Evolutionary conservation across 768 basidiomycete species (phyloP), one percentile per base, ranked within the genome.

Genomic region (Gelatoporia subvermispora): DNA sequence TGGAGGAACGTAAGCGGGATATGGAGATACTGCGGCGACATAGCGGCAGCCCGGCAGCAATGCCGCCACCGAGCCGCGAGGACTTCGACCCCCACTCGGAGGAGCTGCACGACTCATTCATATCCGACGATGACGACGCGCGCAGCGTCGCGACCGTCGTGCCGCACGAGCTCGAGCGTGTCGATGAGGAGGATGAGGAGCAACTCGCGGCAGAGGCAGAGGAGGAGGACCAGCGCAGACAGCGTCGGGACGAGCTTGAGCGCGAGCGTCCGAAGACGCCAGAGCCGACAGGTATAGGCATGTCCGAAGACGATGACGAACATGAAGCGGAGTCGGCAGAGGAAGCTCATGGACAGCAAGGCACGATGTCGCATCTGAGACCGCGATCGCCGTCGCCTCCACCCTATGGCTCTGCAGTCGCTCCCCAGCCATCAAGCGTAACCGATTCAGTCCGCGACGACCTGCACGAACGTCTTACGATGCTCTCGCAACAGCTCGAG

Each of bases 231-330:
- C 68, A 76, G 42, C 59, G 63, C 20, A 61, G 63, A 46, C 62
- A 69, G 48, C 69, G 73, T 40, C 28, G 28, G 13, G 28, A 31
- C 13, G 28, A 31, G 13, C 75, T 77, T 39, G 82, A 82, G 55
- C 68, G 84, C 18, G 85, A 83, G 2, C 74, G 88, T 36, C 90
- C 89, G 3, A 72, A 77, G 7, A 93, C 92, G 5, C 91, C 90
- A 0, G 91, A 93, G 60, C 91, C 89, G 4, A 80, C 78, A 10
- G 72, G 71, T 41, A 76, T 77, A 68, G 76, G 77, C 35, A 74
- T 78, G 67, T 60, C 62, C 41, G 76, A 63, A 43, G 74, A 72
- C 31, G 69, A 72, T 41, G 72, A 78, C 41, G 72, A 79, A 8
- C 65, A 70, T 17, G 65, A 63, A 39, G 40, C 38, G 16, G 50